These are phyloP conservation scores for Acer campestre DNA, from an alignment of 345 rosid genomes.

Conservation along the genomic window DNA sequence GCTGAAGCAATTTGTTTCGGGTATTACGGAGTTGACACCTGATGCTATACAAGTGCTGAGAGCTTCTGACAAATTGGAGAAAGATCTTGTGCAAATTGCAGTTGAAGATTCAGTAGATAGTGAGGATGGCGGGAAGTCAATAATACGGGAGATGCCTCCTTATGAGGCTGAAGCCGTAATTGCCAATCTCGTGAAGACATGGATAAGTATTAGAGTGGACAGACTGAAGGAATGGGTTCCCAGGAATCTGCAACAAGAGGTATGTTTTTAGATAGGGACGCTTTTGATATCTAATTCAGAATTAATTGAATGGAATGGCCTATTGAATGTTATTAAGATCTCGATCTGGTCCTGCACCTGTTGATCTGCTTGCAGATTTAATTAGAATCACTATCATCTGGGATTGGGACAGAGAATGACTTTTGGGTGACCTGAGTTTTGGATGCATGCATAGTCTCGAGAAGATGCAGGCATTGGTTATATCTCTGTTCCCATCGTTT, in stretches of 20 bases:
- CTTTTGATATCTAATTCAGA: neutral
- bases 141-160: constrained; percentile 98
- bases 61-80: constrained; percentile 93
- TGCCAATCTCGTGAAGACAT: constrained; percentile 68
- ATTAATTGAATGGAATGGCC: neutral
- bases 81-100: constrained; percentile 97
- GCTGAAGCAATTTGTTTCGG: constrained; percentile 65
- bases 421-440: neutral
- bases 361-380: constrained; percentile 10
- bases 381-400: neutral
- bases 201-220: constrained; percentile 83
- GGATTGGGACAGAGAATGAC: neutral
- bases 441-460: neutral
- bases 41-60: constrained; percentile 89
- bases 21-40: constrained; percentile 81
- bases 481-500: neutral
- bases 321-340: neutral
- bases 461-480: neutral
- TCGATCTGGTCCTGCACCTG: neutral
- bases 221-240: constrained; percentile 88
- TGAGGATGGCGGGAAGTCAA: constrained; percentile 98
- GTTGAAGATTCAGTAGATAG: constrained; percentile 94
- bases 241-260: constrained; percentile 90
- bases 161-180: constrained; percentile 85
- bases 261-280: constrained; percentile 21